Evolutionary conservation across 257 asterid species (phyloP).

Genomic region (Solanum piurae): DNA sequence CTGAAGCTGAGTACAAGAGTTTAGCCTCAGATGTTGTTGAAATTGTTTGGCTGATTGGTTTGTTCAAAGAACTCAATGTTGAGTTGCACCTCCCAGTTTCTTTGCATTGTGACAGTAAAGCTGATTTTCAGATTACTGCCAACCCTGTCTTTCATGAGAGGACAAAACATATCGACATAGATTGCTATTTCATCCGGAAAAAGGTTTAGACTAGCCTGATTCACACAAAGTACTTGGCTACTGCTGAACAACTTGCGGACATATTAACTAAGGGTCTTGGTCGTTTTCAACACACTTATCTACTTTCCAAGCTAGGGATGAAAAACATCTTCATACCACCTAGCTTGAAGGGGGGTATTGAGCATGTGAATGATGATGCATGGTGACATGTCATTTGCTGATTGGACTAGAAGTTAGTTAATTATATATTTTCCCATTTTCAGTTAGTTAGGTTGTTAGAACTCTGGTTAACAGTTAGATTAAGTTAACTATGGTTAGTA

Average conservation of each 20-base stretch:
- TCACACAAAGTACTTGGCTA: not conserved
- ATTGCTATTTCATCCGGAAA: not conserved
- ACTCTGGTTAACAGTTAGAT: not conserved
- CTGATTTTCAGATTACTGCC: not conserved
- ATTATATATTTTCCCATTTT: not conserved
- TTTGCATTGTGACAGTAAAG: no score
- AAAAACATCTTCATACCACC: not conserved
- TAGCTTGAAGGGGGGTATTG: not conserved
- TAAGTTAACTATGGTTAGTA: not conserved
- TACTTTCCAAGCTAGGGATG: not conserved
- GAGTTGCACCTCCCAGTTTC: no score
- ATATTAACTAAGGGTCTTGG: not conserved
- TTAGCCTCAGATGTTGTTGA: not conserved
- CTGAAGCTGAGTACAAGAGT: not conserved
- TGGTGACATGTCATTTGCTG: not conserved
- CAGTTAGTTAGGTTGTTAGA: not conserved
- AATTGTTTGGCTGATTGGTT: not conserved
- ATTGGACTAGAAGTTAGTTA: not conserved
- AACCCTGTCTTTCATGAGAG: not conserved
- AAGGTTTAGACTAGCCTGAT: not conserved
- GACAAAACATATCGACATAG: not conserved
- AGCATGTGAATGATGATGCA: not conserved
- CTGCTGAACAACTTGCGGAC: not conserved
- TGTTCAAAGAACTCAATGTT: not conserved
- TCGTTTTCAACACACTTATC: not conserved